Evolutionary conservation across 2,329 filamentous ascomycete species (phyloP).

Genomic region (Colletotrichum shisoi): DNA sequence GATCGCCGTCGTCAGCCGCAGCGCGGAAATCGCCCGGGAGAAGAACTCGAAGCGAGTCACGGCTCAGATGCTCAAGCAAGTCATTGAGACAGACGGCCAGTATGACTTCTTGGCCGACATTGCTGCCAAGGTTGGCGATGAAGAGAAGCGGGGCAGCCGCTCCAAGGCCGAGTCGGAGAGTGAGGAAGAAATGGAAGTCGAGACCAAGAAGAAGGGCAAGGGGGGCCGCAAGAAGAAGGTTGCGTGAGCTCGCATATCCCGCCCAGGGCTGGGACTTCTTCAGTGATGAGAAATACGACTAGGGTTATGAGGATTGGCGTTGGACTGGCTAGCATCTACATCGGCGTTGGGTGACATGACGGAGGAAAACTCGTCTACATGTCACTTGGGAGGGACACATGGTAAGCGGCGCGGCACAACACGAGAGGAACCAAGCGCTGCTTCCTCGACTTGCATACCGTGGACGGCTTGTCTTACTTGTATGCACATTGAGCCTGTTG

Average conservation of each 20-base stretch:
- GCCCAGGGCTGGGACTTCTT: constrained; percentile 1
- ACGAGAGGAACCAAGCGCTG: constrained; percentile 34
- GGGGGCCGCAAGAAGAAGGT: constrained; percentile 62
- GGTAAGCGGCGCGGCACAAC: constrained; percentile 25
- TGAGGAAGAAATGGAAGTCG: constrained; percentile 58
- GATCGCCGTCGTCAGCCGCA: constrained; percentile 90
- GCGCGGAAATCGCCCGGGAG: constrained; percentile 81
- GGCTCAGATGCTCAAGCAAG: constrained; percentile 88
- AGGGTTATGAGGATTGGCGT: constrained; percentile 42
- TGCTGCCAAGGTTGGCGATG: constrained; percentile 77
- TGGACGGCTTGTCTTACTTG: constrained; percentile 33
- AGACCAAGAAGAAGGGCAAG: constrained; percentile 58
- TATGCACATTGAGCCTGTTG: constrained; percentile 28
- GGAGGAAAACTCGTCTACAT: constrained; percentile 26
- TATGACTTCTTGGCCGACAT: constrained; percentile 95
- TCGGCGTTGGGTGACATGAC: constrained; percentile 43
- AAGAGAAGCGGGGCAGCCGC: constrained; percentile 58
- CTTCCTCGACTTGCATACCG: constrained; percentile 35
- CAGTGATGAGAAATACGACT: constrained; percentile 36
- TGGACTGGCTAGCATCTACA: constrained; percentile 43
- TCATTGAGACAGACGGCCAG: constrained; percentile 85
- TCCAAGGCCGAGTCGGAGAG: constrained; percentile 62
- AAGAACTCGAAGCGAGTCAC: constrained; percentile 90
- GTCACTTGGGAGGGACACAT: constrained; percentile 31
- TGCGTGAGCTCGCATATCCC: constrained; percentile 25